Percentiles rank a stretch among this genome's conserved stretches.
phyloP scores from a whole-genome alignment of 352 stramenopile species.

The Phytophthora vignae region DNA sequence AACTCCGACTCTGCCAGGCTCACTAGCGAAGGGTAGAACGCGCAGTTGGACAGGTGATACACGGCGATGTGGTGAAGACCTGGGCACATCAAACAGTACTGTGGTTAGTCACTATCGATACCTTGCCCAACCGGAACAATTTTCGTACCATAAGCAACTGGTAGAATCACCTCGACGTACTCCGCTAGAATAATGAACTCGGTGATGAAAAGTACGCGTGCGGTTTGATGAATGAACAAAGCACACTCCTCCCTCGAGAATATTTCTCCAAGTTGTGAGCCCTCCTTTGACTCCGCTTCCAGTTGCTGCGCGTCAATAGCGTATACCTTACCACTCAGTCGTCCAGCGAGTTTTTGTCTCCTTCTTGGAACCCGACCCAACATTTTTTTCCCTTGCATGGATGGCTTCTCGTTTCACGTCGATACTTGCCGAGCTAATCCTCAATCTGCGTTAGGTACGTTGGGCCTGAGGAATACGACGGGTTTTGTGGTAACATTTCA shows the following conservation, averaged over 20 bases:
- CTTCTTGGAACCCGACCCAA: background rate
- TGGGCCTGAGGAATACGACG: background rate
- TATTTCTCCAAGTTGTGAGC: background rate
- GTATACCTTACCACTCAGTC: background rate
- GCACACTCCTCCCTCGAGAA: conserved; percentile 17
- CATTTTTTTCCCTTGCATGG: background rate
- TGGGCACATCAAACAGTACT: background rate
- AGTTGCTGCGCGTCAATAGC: background rate
- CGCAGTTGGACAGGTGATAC: conserved; percentile 17
- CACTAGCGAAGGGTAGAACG: conserved; percentile 15
- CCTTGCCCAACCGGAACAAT: no score
- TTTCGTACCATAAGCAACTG: conserved; percentile 33
- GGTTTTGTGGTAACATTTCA: background rate
- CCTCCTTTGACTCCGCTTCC: background rate
- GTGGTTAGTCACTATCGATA: background rate
- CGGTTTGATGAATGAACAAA: conserved; percentile 31
- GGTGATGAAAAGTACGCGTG: conserved; percentile 34
- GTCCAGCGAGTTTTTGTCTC: background rate
- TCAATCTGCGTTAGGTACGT: background rate
- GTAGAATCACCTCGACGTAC: conserved; percentile 41
- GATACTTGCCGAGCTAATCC: background rate
- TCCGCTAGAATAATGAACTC: conserved; percentile 45
- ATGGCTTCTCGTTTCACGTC: background rate
- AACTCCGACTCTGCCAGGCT: conserved; percentile 3
- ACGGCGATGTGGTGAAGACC: conserved; percentile 10